phyloP scores from a whole-genome alignment of 306 rosid genomes.

The Cyclanthera cordifolia region DNA sequence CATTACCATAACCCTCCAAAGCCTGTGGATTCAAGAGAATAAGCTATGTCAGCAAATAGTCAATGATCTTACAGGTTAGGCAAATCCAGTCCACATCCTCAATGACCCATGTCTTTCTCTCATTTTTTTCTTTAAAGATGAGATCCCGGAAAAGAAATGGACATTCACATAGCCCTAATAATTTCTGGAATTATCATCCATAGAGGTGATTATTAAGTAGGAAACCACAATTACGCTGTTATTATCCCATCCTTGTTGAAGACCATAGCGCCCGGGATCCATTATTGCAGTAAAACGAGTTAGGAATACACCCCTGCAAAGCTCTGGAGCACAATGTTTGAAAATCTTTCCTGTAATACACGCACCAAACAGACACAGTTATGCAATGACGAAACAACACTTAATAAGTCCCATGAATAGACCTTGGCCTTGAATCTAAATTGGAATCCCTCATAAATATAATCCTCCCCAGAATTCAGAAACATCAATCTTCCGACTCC shows the following conservation, averaged over 20 bases:
- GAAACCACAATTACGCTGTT: conserved; percentile 99
- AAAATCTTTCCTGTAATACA: conserved; percentile 75
- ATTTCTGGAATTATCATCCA: conserved; percentile 81
- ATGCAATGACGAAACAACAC: conserved; percentile 56
- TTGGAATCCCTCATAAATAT: conserved; percentile 32
- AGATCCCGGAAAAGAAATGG: conserved; percentile 53
- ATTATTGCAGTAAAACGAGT: conserved; percentile 49
- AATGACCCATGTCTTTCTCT: conserved; percentile 83
- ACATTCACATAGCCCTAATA: conserved; percentile 72
- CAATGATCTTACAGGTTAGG: conserved; percentile 77
- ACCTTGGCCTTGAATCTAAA: conserved; percentile 38
- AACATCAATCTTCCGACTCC: conserved; percentile 24
- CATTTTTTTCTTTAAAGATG: conserved; percentile 58
- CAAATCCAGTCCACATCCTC: conserved; percentile 99
- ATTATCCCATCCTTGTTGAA: conserved; percentile 99
- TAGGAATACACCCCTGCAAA: conserved; percentile 21
- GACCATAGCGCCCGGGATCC: conserved; percentile 97
- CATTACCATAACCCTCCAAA: conserved; percentile 85
- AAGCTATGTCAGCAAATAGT: conserved; percentile 93
- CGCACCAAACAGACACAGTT: conserved; percentile 66
- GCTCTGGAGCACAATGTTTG: conserved; percentile 47
- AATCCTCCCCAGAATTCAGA: conserved; percentile 33
- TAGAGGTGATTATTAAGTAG: conserved; percentile 96
- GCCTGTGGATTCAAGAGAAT: conserved; percentile 99
- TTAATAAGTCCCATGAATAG: conserved; percentile 49